Evolutionary conservation across 1,139 yeast species (phyloP).

Genomic region (Magnusiomyces ingens): DNA sequence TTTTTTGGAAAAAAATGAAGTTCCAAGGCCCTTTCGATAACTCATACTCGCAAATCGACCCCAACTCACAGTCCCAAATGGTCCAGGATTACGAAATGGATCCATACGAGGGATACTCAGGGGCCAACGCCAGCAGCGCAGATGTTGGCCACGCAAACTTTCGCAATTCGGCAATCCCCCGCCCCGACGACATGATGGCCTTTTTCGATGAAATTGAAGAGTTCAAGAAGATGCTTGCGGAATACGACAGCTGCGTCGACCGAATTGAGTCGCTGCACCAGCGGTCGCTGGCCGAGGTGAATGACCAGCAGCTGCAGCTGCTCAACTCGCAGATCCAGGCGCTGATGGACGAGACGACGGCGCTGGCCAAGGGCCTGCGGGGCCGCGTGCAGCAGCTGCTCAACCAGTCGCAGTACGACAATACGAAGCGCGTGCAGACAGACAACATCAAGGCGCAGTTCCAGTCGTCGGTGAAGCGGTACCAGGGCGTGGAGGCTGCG

Average conservation of each 20-base stretch:
- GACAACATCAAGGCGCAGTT: conserved; percentile 83
- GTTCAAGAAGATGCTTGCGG: conserved; percentile 72
- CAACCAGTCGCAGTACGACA: conserved; percentile 59
- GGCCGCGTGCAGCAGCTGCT: conserved; percentile 71
- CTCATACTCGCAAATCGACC: no score
- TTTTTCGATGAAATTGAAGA: conserved; percentile 81
- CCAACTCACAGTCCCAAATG: no score
- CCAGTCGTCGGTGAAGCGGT: conserved; percentile 77
- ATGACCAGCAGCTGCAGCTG: conserved; percentile 64
- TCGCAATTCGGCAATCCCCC: no score
- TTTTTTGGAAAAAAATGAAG: no score
- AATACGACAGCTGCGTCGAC: conserved; percentile 70
- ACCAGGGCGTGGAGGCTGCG: conserved; percentile 79
- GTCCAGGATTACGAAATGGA: no score
- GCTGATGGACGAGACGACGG: conserved; percentile 69
- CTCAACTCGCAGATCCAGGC: conserved; percentile 72
- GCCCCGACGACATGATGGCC: conserved; percentile 53
- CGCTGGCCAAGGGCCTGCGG: conserved; percentile 69
- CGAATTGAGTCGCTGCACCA: conserved; percentile 77
- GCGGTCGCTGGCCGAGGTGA: conserved; percentile 76
- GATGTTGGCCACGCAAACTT: no score
- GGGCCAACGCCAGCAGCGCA: no score
- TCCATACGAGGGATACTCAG: no score
- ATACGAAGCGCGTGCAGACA: conserved; percentile 82
- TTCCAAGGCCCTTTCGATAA: no score